Evolutionary conservation across 495 filamentous ascomycete genomes (phyloP).

Genomic region (Mycothermus thermophilus): DNA sequence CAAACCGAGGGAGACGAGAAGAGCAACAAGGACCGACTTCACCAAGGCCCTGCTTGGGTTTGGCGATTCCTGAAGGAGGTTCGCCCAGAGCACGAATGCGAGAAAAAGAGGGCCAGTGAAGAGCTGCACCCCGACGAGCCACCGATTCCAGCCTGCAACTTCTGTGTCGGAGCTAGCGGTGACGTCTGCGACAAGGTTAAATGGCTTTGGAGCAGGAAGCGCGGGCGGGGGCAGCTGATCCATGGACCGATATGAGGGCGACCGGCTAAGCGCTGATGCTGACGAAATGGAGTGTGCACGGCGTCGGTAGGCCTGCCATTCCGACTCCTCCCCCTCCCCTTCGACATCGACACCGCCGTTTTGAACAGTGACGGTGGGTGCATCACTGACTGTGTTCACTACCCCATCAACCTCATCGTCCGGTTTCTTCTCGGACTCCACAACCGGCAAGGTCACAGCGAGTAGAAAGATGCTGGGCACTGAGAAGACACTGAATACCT

Average conservation of each 20-base stretch:
- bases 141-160: slow-evolving; percentile 66
- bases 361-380: too few relatives aligned
- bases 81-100: slow-evolving; percentile 62
- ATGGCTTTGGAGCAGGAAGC: slow-evolving; percentile 11
- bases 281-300: slow-evolving; percentile 22
- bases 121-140: slow-evolving; percentile 73
- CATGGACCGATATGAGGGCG: slow-evolving; percentile 6
- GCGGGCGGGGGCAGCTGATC: background rate
- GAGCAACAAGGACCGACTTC: slow-evolving; percentile 48
- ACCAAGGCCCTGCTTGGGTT: slow-evolving; percentile 33
- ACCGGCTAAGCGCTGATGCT: slow-evolving; percentile 4
- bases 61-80: slow-evolving; percentile 38
- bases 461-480: slow-evolving; percentile 83
- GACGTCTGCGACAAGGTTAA: slow-evolving; percentile 12
- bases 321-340: slow-evolving; percentile 22
- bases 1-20: slow-evolving; percentile 53
- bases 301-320: slow-evolving; percentile 41
- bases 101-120: slow-evolving; percentile 82
- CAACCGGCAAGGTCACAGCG: slow-evolving; percentile 82
- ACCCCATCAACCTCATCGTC: slow-evolving; percentile 9
- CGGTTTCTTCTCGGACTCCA: slow-evolving; percentile 44
- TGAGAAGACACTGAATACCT: slow-evolving; percentile 60
- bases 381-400: slow-evolving; percentile 14
- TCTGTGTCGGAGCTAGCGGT: slow-evolving; percentile 14
- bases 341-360: slow-evolving; percentile 20